Conservation (phyloP, 148 eudicot species). For the Cornus florida region DNA sequence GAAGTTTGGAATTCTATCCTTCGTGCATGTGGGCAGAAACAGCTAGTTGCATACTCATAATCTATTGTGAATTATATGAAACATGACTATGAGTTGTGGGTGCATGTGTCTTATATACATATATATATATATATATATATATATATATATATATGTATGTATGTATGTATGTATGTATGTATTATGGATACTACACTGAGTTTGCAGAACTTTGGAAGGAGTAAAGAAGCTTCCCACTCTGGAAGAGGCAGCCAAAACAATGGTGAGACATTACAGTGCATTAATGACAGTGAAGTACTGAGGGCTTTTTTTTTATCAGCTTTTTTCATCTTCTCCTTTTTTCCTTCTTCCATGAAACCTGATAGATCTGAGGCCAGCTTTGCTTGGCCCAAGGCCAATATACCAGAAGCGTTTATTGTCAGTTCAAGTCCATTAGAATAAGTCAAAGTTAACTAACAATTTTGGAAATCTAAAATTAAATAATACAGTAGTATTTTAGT, state of each 20-base stretch:
- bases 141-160: too few relatives aligned
- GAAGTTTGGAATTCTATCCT: too few relatives aligned
- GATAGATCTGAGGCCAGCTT: background rate
- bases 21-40: too few relatives aligned
- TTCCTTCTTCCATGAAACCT: background rate
- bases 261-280: background rate
- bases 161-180: too few relatives aligned
- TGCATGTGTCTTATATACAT: too few relatives aligned
- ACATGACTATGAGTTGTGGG: background rate
- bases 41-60: too few relatives aligned
- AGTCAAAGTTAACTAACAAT: background rate
- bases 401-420: too few relatives aligned
- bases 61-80: background rate
- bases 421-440: background rate
- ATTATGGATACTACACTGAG: background rate
- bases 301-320: background rate
- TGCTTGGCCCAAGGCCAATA: background rate
- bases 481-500: background rate
- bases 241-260: background rate
- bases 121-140: too few relatives aligned
- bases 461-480: background rate
- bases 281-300: background rate
- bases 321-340: background rate
- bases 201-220: background rate
- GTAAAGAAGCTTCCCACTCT: slow-evolving; percentile 3